Conservation (phyloP, 2,329 filamentous ascomycete species). For the Camptophora hylomeconis region DNA sequence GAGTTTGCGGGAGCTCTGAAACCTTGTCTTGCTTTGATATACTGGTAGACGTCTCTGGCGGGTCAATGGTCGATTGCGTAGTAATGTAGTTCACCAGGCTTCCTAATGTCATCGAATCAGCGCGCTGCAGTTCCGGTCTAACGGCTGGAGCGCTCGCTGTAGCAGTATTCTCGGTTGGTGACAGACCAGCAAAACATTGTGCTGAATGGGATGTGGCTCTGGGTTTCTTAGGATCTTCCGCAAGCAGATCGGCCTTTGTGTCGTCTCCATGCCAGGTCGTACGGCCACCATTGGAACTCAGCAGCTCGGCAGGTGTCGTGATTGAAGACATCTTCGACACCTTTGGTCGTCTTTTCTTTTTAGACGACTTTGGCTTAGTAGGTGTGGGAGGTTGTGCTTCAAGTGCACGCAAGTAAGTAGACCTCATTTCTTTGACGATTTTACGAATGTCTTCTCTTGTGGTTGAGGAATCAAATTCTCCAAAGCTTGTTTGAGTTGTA, state of each 20-base stretch:
- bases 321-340: slow-evolving; percentile 3
- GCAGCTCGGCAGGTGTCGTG: neutral
- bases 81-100: slow-evolving; percentile 1
- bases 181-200: no score
- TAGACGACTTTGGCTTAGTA: slow-evolving; percentile 7
- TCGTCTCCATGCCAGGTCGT: slow-evolving; percentile 5
- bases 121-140: slow-evolving; percentile 11
- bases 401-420: slow-evolving; percentile 16
- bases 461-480: slow-evolving; percentile 10
- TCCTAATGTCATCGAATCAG: slow-evolving; percentile 16
- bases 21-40: no score
- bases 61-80: no score
- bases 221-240: slow-evolving; percentile 9
- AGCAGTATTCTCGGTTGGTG: slow-evolving; percentile 12
- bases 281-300: slow-evolving; percentile 1
- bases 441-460: slow-evolving; percentile 16
- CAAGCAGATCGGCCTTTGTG: slow-evolving; percentile 3
- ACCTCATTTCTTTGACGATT: slow-evolving; percentile 17
- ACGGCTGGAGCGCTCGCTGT: slow-evolving; percentile 5
- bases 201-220: slow-evolving; percentile 6
- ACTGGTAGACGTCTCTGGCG: no score
- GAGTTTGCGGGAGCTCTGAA: no score
- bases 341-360: slow-evolving; percentile 13
- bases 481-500: slow-evolving; percentile 13
- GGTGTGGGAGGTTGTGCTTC: slow-evolving; percentile 12